phyloP scores from a whole-genome alignment of 2,329 filamentous ascomycete genomes.

The Penicillium polonicum region DNA sequence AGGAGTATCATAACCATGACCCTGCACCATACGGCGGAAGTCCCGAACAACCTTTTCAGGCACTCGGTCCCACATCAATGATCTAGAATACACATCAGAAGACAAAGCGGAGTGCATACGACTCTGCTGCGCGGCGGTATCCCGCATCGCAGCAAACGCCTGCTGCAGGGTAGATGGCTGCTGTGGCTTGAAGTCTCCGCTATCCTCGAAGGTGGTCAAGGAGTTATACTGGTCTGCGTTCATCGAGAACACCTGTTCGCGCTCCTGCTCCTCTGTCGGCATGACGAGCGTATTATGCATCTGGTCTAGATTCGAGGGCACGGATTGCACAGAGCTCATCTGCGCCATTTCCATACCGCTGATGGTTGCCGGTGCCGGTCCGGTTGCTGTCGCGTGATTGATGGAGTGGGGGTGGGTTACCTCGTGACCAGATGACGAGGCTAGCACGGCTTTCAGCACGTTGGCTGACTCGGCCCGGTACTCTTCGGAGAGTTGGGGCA shows the following conservation, averaged over 20 bases:
- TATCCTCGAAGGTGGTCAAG: constrained; percentile 67
- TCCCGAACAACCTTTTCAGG: constrained; percentile 87
- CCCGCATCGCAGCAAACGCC: constrained; percentile 75
- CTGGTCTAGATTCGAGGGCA: constrained; percentile 55
- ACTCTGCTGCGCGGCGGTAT: constrained; percentile 62
- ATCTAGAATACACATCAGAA: constrained; percentile 88
- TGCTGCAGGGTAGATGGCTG: constrained; percentile 52
- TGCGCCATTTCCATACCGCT: constrained; percentile 41
- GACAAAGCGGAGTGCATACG: constrained; percentile 46
- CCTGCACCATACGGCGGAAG: constrained; percentile 87
- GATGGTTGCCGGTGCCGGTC: constrained; percentile 34
- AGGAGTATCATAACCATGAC: constrained; percentile 59
- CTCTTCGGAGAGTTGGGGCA: constrained; percentile 47
- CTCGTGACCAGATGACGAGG: constrained; percentile 44
- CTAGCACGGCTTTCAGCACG: constrained; percentile 48
- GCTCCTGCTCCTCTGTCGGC: constrained; percentile 79
- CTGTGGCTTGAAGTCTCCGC: constrained; percentile 38
- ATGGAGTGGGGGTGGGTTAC: constrained; percentile 57
- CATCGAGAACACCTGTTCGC: constrained; percentile 83
- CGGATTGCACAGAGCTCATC: constrained; percentile 31
- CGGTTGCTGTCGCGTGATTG: constrained; percentile 26
- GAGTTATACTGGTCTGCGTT: constrained; percentile 86
- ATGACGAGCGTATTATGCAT: constrained; percentile 68
- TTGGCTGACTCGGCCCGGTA: constrained; percentile 50
- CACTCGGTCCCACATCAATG: constrained; percentile 90